Evolutionary conservation across 306 rosid genomes (phyloP), one percentile per base, ranked within the genome.

Genomic region (Trifolium pratense): DNA sequence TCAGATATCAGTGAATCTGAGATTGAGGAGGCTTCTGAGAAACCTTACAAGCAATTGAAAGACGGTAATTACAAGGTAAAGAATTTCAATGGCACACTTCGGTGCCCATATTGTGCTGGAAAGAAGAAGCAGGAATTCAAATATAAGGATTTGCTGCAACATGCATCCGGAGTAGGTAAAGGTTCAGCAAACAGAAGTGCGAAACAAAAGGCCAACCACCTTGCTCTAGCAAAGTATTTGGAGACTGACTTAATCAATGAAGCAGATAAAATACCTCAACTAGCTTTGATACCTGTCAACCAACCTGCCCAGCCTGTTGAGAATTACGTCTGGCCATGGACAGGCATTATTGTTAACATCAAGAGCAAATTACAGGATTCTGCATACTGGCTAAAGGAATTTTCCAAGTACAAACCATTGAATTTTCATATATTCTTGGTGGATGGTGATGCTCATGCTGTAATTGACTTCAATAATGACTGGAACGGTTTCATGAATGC

Each of bases 61-160:
- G 64, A 74, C 6, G 97, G 95, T 14, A 88, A 59, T 48, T 84
- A 80, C 79, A 86, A 86, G 79, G 97, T 94, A 34, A 90, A 84
- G 75, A 63, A 72, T 65, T 65, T 69, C 13, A 88, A 87, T 79
- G 99, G 99, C 52, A 82, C 86, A 49, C 95, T 94, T 20, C 83
- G 96, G 76, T 94, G 97, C 36, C 99, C 99, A 16, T 94, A 88
- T 68, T 94, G 99, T 80, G 87, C 92, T 53, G 98, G 98, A 61
- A 94, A 94, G 85, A 91, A 94, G 87, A 94, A 91, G 56, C 99
- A 91, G 32, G 97, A 94, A 49, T 94, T 88, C 83, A 91, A 91
- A 55, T 94, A 72, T 60, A 94, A 94, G 76, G 99, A 94, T 31
- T 68, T 94, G 60, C 80, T 86, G 23, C 95, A 88, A 73, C 99